Percentiles rank a stretch among this genome's conserved stretches.
phyloP scores from a whole-genome alignment of 495 filamentous ascomycete species.

The Penicillium paradoxum region DNA sequence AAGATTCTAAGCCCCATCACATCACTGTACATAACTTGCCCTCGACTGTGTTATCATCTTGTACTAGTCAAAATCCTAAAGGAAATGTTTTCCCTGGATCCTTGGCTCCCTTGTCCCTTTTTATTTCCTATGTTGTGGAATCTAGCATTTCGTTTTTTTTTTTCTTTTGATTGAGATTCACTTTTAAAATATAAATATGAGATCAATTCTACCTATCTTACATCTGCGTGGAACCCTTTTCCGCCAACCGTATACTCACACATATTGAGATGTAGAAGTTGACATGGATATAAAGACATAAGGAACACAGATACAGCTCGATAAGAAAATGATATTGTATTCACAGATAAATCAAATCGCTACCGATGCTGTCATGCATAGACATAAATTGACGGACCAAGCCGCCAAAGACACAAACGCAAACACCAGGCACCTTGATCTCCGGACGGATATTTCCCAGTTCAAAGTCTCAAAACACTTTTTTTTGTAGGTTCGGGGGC shows the following conservation, averaged over 20 bases:
- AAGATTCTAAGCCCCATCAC: conserved; percentile 21
- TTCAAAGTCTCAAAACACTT: conserved; percentile 28
- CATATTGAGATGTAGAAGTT: not conserved
- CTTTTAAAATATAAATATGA: not conserved
- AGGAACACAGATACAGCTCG: conserved; percentile 1
- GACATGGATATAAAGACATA: not conserved
- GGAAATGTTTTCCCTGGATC: conserved; percentile 13
- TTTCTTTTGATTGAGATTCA: conserved; percentile 9
- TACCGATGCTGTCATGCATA: conserved; percentile 32
- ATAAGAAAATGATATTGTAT: conserved; percentile 27
- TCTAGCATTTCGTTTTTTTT: conserved; percentile 23
- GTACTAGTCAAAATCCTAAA: conserved; percentile 33
- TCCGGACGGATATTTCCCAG: conserved; percentile 32
- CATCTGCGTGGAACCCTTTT: not conserved
- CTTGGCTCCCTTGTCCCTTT: conserved; percentile 19
- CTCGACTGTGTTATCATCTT: conserved; percentile 27
- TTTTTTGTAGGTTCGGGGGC: conserved; percentile 21
- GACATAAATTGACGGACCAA: conserved; percentile 22
- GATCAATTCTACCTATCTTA: not conserved
- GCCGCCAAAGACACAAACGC: conserved; percentile 24
- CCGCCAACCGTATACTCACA: not conserved
- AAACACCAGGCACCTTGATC: conserved; percentile 31
- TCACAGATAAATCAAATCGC: conserved; percentile 31
- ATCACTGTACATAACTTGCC: conserved; percentile 36
- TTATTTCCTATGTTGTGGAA: conserved; percentile 25